Percentiles rank a stretch among this genome's conserved stretches.
Conservation (phyloP, 2,329 filamentous ascomycete genomes). For the Magnaporthales sp. region DNA sequence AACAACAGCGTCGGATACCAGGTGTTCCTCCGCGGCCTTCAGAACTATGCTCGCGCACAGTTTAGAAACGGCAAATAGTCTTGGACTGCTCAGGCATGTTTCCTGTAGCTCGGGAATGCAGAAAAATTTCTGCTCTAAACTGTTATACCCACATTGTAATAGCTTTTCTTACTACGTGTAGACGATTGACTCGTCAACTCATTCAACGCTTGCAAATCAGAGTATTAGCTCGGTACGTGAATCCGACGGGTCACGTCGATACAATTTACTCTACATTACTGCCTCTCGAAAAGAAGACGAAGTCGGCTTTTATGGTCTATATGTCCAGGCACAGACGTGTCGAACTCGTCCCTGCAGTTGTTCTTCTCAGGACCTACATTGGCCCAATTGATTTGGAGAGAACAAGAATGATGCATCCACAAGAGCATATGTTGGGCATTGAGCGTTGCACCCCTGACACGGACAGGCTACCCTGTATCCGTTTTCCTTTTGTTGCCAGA, state of each 20-base stretch:
- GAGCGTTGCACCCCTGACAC: too few relatives aligned
- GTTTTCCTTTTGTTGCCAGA: too few relatives aligned
- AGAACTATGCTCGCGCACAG: constrained; percentile 77
- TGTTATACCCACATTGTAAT: neutral
- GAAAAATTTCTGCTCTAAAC: neutral
- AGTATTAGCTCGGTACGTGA: neutral
- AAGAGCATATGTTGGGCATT: too few relatives aligned
- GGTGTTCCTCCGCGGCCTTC: constrained; percentile 77
- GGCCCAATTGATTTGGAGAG: too few relatives aligned
- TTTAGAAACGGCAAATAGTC: constrained; percentile 68
- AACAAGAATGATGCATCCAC: too few relatives aligned
- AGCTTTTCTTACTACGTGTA: neutral
- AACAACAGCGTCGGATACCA: constrained; percentile 87
- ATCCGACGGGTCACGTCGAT: neutral
- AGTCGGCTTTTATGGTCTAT: too few relatives aligned
- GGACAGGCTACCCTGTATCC: too few relatives aligned
- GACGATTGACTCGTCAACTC: neutral
- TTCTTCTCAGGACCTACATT: too few relatives aligned
- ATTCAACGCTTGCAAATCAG: neutral
- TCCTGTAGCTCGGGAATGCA: neutral
- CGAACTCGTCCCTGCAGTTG: too few relatives aligned
- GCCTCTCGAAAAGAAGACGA: too few relatives aligned
- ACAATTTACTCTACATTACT: neutral
- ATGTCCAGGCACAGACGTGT: too few relatives aligned
- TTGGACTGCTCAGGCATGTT: neutral